Conservation (phyloP, 495 filamentous ascomycete species). For the Talaromyces adpressus region DNA sequence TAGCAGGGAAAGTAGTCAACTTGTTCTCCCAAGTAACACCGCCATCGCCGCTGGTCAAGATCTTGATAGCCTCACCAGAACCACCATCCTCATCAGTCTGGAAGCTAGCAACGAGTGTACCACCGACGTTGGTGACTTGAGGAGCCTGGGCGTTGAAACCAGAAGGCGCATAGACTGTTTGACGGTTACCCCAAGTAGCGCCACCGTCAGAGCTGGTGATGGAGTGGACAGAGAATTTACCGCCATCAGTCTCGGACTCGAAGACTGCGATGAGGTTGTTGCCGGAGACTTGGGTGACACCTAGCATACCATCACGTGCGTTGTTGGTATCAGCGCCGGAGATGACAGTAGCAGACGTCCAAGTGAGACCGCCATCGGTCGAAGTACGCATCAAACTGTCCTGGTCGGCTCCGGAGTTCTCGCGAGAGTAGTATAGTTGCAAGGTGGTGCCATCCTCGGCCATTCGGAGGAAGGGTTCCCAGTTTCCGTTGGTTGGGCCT, state of each 20-base stretch:
- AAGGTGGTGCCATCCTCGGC: constrained; percentile 23
- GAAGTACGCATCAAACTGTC: constrained; percentile 42
- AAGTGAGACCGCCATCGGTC: constrained; percentile 35
- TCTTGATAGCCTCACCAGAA: constrained; percentile 16
- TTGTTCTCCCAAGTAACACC: constrained; percentile 33
- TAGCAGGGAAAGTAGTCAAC: constrained; percentile 23
- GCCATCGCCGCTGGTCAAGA: constrained; percentile 31
- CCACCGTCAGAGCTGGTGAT: constrained; percentile 40
- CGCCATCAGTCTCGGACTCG: constrained; percentile 31
- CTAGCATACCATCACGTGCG: constrained; percentile 44
- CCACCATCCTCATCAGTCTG: constrained; percentile 43
- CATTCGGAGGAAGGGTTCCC: constrained; percentile 46
- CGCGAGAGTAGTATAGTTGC: constrained; percentile 45
- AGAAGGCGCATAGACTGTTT: constrained; percentile 29
- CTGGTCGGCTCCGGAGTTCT: constrained; percentile 38
- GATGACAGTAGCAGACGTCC: constrained; percentile 28
- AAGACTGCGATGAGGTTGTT: constrained; percentile 38
- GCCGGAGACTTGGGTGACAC: constrained; percentile 30
- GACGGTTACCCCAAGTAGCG: constrained; percentile 31
- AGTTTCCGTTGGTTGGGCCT: constrained; percentile 31
- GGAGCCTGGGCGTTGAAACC: constrained; percentile 40
- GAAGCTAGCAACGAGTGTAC: constrained; percentile 41
- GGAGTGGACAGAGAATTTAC: constrained; percentile 35
- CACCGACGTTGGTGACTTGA: constrained; percentile 42
- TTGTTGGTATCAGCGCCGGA: constrained; percentile 26